phyloP scores from a whole-genome alignment of 306 rosid genomes.

The Myrica gale region DNA sequence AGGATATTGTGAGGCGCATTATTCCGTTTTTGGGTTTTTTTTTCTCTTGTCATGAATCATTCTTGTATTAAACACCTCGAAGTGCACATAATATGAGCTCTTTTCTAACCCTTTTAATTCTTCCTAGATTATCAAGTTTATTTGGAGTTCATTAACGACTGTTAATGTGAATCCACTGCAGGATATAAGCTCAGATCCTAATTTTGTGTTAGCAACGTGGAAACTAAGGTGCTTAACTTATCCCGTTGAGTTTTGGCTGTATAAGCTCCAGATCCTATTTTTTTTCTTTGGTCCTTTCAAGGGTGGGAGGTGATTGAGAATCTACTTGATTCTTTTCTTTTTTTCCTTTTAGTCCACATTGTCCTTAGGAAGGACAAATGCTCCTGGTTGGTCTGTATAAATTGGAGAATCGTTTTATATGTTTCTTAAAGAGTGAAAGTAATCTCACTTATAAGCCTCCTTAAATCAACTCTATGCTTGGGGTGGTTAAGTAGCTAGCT shows the following conservation, averaged over 20 bases:
- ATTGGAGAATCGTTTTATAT: neutral
- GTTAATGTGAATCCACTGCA: conserved; percentile 36
- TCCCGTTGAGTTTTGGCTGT: neutral
- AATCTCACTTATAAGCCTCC: neutral
- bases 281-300: neutral
- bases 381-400: no score
- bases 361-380: no score
- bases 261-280: conserved; percentile 1
- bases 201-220: conserved; percentile 69
- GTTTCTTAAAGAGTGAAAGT: neutral
- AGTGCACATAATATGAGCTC: neutral
- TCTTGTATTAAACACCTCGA: neutral
- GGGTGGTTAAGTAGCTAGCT: no score
- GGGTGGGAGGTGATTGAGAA: no score
- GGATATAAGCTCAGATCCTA: conserved; percentile 49
- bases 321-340: no score
- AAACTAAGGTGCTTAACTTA: conserved; percentile 63
- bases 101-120: neutral
- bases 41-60: neutral
- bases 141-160: neutral
- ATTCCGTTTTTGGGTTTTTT: neutral
- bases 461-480: neutral
- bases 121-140: neutral
- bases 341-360: no score
- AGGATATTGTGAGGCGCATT: neutral